A percentile compares a stretch with the other conserved stretches of the same genome.
Conservation (phyloP, 192 early-diverging fungal genomes). For the Coemansia sp. region DNA sequence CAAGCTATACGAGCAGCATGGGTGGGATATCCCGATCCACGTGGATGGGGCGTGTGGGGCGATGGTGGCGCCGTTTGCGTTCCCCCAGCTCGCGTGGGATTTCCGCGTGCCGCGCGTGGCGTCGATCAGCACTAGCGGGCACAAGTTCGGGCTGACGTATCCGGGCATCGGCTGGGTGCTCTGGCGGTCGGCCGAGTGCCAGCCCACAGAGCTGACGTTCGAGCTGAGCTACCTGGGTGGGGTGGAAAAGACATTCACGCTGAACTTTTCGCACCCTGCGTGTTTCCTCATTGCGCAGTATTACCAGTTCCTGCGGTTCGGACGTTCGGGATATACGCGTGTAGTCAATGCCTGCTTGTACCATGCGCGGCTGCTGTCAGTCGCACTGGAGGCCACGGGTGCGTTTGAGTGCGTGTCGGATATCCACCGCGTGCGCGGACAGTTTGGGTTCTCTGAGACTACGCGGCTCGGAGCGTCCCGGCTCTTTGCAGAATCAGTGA, state of each 20-base stretch:
- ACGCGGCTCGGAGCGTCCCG: slow-evolving; percentile 22
- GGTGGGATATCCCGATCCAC: slow-evolving; percentile 78
- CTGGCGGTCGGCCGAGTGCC: slow-evolving; percentile 68
- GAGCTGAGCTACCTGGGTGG: slow-evolving; percentile 75
- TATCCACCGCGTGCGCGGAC: slow-evolving; percentile 60
- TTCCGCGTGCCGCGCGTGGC: slow-evolving; percentile 70
- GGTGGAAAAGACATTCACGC: slow-evolving; percentile 70
- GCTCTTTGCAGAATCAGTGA: slow-evolving; percentile 14
- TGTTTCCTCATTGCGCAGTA: slow-evolving; percentile 83
- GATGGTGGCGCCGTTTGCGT: slow-evolving; percentile 84
- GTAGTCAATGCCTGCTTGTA: slow-evolving; percentile 66
- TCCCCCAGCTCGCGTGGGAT: slow-evolving; percentile 75
- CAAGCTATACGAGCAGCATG: slow-evolving; percentile 62
- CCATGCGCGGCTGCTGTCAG: slow-evolving; percentile 63
- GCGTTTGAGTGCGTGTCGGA: slow-evolving; percentile 69
- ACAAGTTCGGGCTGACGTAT: slow-evolving; percentile 87
- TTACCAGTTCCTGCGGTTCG: slow-evolving; percentile 78
- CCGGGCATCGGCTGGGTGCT: slow-evolving; percentile 84
- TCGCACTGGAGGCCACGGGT: slow-evolving; percentile 59
- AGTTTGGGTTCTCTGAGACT: slow-evolving; percentile 43
- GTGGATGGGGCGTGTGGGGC: slow-evolving; percentile 87
- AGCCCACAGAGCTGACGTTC: slow-evolving; percentile 78
- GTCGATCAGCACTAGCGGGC: slow-evolving; percentile 83
- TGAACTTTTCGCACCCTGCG: slow-evolving; percentile 78
- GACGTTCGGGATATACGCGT: slow-evolving; percentile 64